Base-by-base conservation (phyloP, 129 eudicot genomes). In the Logfia minima region DNA sequence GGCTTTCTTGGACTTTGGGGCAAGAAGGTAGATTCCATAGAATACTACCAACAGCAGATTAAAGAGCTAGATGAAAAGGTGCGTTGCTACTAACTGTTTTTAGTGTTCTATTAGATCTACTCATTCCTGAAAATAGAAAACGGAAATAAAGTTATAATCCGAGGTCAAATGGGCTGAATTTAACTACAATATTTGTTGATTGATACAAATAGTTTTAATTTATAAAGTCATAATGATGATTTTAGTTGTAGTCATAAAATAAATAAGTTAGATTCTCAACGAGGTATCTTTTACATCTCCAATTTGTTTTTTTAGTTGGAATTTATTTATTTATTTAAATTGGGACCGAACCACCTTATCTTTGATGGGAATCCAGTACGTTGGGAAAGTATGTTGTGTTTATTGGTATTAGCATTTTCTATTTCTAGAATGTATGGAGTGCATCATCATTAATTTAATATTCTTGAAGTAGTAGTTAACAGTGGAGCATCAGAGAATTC, bases 1-100 rank as follows among this genome's bases (percentile, higher is more conserved):
- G 97, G 99, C 70, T 92, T 85, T 73, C 95, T 88, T 80, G 97
- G 99, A 72, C 96, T 95, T 68, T 95, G 97, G 88, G 99, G 99
- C 21, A 71, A 89, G 78, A 79, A 71, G 55, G 91, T 92, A 18
- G 99, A 92, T 84, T 78, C 96, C 68, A 89, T 95, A 69, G 91
- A 95, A 74, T 92, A 66, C 88, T 92, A 95, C 70, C 80, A 83
- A 76, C 82, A 91, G 60, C 90, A 85, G 76, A 39, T 95, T 21
- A 84, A 88, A 76, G 84, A 85, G 68, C 69, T 95, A 7, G 99
- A 95, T 41, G 85, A 45, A 85, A 88, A 75, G 75, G 99, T 92
- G 71, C 81, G 89, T 86, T 56, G 35, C 51, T 6, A 59, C 13
- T 61, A 35, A 41, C 61, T 8, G 13, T 21, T 13, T 13, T 21